Evolutionary conservation across 2,329 filamentous ascomycete species (phyloP).

Genomic region (Sporothrix inflata): DNA sequence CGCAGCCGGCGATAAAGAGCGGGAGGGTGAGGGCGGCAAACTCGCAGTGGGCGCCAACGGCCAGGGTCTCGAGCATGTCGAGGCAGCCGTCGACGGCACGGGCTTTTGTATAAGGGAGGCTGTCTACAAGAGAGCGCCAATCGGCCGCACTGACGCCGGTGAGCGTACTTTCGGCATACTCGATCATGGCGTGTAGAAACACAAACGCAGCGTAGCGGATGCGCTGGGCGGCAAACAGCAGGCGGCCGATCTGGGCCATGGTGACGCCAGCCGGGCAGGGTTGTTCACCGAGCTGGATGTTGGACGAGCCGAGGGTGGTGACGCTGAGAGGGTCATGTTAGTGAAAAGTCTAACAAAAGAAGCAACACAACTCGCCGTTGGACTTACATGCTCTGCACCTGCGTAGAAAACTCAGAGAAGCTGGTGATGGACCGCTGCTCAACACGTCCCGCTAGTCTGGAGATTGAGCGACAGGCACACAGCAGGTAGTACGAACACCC

Average conservation of each 20-base stretch:
- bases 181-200: not conserved
- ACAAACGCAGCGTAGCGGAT: conserved; percentile 1
- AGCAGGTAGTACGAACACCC: not conserved
- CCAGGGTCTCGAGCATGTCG: not conserved
- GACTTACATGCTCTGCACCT: not conserved
- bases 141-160: not conserved
- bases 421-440: not conserved
- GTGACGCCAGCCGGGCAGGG: not conserved
- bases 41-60: not conserved
- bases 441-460: not conserved
- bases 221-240: not conserved
- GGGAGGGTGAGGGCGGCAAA: not conserved
- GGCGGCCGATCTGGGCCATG: not conserved
- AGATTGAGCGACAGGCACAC: not conserved
- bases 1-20: not conserved
- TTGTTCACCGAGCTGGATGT: not conserved
- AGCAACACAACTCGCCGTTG: not conserved
- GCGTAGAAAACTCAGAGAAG: not conserved
- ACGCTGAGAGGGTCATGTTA: not conserved
- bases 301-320: not conserved
- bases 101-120: not conserved
- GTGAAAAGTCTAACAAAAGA: not conserved
- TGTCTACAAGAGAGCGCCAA: not conserved
- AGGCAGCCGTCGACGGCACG: not conserved
- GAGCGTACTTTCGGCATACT: not conserved